These are phyloP conservation scores for Claviceps citrina DNA, from an alignment of 2,329 filamentous ascomycete genomes.

Conservation along the genomic window DNA sequence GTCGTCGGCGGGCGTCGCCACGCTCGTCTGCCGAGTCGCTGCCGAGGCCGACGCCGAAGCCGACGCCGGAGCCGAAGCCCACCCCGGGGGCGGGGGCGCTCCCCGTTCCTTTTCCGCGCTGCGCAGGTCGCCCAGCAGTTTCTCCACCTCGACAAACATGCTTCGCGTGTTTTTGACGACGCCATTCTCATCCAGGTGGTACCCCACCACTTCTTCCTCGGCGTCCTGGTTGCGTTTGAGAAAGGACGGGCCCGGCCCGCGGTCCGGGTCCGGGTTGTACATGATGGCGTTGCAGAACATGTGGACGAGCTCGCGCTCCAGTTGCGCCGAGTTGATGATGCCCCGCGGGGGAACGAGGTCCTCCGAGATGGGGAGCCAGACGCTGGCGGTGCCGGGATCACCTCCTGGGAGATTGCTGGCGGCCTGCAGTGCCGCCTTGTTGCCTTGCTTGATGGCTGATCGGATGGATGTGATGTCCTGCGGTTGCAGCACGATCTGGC, in stretches of 20 bases:
- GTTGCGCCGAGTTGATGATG: conserved; percentile 83
- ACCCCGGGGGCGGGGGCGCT: conserved; percentile 18
- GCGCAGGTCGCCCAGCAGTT: conserved; percentile 59
- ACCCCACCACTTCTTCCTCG: conserved; percentile 36
- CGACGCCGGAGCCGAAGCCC: conserved; percentile 5
- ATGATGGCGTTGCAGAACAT: conserved; percentile 98
- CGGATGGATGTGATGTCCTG: conserved; percentile 68
- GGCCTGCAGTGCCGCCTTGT: conserved; percentile 44
- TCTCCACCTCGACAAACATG: conserved; percentile 82
- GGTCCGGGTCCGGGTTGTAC: conserved; percentile 79
- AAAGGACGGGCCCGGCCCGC: conserved; percentile 52
- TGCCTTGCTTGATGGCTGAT: conserved; percentile 58
- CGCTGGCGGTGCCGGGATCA: conserved; percentile 38
- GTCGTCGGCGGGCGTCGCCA: conserved; percentile 28
- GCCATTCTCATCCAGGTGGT: conserved; percentile 64
- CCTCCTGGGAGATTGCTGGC: conserved; percentile 45
- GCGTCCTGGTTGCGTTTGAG: conserved; percentile 29
- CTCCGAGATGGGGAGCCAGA: conserved; percentile 53
- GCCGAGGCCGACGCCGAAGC: too few relatives aligned
- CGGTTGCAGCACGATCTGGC: conserved; percentile 55
- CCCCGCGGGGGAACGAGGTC: conserved; percentile 74
- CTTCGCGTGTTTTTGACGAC: conserved; percentile 75
- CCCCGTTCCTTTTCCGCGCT: conserved; percentile 48
- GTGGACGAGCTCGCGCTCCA: conserved; percentile 84
- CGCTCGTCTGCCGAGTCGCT: conserved; percentile 21